Percentiles rank a stretch among this genome's conserved stretches.
phyloP scores from a whole-genome alignment of 805 yeast species.

The Pichia heedii region DNA sequence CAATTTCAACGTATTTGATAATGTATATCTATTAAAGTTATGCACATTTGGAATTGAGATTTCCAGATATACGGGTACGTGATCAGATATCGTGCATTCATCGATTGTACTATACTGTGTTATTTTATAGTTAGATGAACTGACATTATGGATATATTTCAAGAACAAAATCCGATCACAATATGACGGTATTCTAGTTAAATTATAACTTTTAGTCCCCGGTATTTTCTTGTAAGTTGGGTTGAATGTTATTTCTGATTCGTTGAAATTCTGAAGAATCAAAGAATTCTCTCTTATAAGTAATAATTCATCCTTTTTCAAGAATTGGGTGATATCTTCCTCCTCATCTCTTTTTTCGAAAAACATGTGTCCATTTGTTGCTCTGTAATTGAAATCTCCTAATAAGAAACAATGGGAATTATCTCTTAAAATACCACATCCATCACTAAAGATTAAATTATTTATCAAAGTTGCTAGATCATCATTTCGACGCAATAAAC shows the following conservation, averaged over 20 bases:
- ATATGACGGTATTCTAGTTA: conserved; percentile 74
- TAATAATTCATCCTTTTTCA: conserved; percentile 41
- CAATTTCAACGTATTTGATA: conserved; percentile 17
- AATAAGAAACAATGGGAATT: conserved; percentile 54
- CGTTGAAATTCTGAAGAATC: conserved; percentile 56
- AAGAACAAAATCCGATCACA: conserved; percentile 75
- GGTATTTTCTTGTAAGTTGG: conserved; percentile 71
- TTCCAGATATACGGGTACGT: conserved; percentile 59
- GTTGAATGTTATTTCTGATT: conserved; percentile 53
- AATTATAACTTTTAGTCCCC: conserved; percentile 38
- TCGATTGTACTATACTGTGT: conserved; percentile 41
- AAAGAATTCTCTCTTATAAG: conserved; percentile 32
- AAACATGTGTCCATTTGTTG: conserved; percentile 22
- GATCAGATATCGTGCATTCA: conserved; percentile 56
- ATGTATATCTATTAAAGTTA: too few relatives aligned
- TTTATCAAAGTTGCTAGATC: conserved; percentile 44
- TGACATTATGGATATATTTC: conserved; percentile 25
- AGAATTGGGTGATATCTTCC: conserved; percentile 2
- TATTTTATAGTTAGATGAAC: conserved; percentile 16
- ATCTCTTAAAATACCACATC: conserved; percentile 43
- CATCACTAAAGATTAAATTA: conserved; percentile 50
- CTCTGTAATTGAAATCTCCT: conserved; percentile 84
- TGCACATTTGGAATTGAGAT: too few relatives aligned
- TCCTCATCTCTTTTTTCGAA: neutral
- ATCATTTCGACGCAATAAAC: conserved; percentile 40